Conservation (phyloP, 2,329 filamentous ascomycete genomes). For the Exserohilum rostratum region DNA sequence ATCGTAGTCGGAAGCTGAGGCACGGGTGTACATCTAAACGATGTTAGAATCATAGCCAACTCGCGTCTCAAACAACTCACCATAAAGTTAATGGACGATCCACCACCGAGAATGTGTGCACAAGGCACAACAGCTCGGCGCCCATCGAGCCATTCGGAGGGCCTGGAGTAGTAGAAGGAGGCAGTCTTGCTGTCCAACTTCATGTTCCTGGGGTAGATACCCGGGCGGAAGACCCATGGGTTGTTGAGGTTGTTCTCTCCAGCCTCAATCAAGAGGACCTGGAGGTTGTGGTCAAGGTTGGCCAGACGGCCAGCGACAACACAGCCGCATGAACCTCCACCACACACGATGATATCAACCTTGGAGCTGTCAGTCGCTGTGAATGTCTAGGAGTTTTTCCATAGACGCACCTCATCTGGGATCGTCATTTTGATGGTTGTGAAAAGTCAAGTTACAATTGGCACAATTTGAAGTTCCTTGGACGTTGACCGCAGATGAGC, state of each 20-base stretch:
- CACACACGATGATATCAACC: constrained; percentile 80
- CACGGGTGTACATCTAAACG: constrained; percentile 74
- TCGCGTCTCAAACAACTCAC: constrained; percentile 44
- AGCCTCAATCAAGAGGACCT: constrained; percentile 72
- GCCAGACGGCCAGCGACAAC: constrained; percentile 65
- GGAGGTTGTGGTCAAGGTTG: constrained; percentile 76
- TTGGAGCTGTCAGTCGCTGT: constrained; percentile 10
- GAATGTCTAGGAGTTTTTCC: neutral
- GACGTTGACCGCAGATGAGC: constrained; percentile 35
- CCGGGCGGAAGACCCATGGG: constrained; percentile 75
- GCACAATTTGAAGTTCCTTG: constrained; percentile 1
- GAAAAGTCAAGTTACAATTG: constrained; percentile 4
- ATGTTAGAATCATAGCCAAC: neutral
- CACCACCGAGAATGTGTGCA: constrained; percentile 73
- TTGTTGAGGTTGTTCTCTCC: constrained; percentile 79
- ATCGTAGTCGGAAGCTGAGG: constrained; percentile 75
- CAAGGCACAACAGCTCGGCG: constrained; percentile 76
- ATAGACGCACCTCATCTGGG: constrained; percentile 64
- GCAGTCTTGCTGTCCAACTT: constrained; percentile 81
- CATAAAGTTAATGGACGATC: constrained; percentile 80
- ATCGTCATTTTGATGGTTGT: constrained; percentile 59
- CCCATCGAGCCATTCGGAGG: constrained; percentile 73
- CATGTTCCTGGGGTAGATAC: constrained; percentile 80
- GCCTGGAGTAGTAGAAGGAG: constrained; percentile 79
- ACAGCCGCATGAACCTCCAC: constrained; percentile 70